These are phyloP conservation scores for Penicillium simplicissimum DNA, from an alignment of 495 filamentous ascomycete species.

Conservation along the genomic window DNA sequence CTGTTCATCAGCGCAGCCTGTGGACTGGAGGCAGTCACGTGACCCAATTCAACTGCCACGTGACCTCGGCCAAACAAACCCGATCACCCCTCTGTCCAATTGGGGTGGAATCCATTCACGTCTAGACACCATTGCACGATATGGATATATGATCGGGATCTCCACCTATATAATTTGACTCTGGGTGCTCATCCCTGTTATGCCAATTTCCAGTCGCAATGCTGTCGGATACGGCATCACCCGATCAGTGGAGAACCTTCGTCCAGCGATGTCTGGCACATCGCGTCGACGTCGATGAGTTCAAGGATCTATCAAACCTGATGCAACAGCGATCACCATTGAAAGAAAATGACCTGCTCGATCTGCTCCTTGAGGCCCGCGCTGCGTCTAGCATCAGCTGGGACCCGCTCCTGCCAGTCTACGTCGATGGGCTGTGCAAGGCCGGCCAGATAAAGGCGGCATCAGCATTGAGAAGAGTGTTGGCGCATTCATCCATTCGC, in stretches of 20 bases:
- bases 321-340: constrained; percentile 36
- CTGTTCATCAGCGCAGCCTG: too few species aligned
- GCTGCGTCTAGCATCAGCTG: constrained; percentile 48
- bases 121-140: constrained; percentile 6
- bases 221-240: constrained; percentile 27
- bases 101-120: constrained; percentile 16
- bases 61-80: constrained; percentile 15
- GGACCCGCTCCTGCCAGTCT: constrained; percentile 65
- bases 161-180: constrained; percentile 1
- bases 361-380: constrained; percentile 59
- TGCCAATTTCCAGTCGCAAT: constrained; percentile 15
- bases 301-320: constrained; percentile 39
- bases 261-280: constrained; percentile 45
- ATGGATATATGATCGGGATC: constrained; percentile 9
- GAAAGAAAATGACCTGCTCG: constrained; percentile 49
- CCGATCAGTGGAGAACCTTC: constrained; percentile 48
- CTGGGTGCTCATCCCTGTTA: constrained; percentile 6
- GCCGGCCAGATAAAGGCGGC: constrained; percentile 53
- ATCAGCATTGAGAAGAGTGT: constrained; percentile 57
- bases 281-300: constrained; percentile 46
- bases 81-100: constrained; percentile 22
- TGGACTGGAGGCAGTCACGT: constrained; percentile 9
- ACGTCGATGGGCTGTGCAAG: constrained; percentile 61
- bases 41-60: constrained; percentile 6
- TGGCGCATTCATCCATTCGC: constrained; percentile 56